phyloP scores from a whole-genome alignment of 257 asterid species.

The Gynochthodes officinalis region DNA sequence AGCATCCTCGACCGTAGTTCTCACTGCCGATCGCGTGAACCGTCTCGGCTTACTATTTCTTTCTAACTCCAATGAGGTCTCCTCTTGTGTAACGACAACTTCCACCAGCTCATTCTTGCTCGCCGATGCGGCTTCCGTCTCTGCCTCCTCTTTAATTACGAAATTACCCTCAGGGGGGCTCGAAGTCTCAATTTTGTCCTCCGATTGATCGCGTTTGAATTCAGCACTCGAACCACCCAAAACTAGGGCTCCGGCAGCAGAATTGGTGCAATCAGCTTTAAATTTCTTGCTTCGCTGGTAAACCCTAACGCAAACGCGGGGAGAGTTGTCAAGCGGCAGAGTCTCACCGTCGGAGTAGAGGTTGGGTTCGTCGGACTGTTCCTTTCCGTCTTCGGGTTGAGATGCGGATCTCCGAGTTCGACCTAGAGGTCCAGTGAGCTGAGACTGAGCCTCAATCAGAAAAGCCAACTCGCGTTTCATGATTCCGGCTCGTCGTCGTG shows the following conservation, averaged over 20 bases:
- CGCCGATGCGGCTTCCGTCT: neutral
- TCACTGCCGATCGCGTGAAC: constrained; percentile 53
- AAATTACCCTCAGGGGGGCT: constrained; percentile 23
- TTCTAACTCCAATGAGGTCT: constrained; percentile 16
- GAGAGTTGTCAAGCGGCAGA: constrained; percentile 28
- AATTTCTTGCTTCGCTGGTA: constrained; percentile 65
- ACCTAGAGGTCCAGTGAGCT: constrained; percentile 8
- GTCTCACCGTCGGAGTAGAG: constrained; percentile 38
- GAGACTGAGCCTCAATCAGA: constrained; percentile 22
- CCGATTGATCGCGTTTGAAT: constrained; percentile 16
- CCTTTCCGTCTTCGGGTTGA: constrained; percentile 15
- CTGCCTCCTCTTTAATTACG: constrained; percentile 19
- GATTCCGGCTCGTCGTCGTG: neutral
- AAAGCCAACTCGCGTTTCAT: constrained; percentile 51
- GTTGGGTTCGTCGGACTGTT: constrained; percentile 5
- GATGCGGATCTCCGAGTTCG: constrained; percentile 27
- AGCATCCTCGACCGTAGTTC: constrained; percentile 28
- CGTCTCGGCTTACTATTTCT: constrained; percentile 34
- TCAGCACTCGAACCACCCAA: constrained; percentile 9
- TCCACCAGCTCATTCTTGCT: constrained; percentile 44
- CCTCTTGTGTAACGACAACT: constrained; percentile 57
- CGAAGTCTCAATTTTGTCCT: constrained; percentile 25
- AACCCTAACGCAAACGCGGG: constrained; percentile 40
- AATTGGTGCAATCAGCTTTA: constrained; percentile 27
- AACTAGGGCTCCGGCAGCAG: constrained; percentile 9